phyloP scores from a whole-genome alignment of 1,284 basidiomycete species.

The Fomitopsis betulina region DNA sequence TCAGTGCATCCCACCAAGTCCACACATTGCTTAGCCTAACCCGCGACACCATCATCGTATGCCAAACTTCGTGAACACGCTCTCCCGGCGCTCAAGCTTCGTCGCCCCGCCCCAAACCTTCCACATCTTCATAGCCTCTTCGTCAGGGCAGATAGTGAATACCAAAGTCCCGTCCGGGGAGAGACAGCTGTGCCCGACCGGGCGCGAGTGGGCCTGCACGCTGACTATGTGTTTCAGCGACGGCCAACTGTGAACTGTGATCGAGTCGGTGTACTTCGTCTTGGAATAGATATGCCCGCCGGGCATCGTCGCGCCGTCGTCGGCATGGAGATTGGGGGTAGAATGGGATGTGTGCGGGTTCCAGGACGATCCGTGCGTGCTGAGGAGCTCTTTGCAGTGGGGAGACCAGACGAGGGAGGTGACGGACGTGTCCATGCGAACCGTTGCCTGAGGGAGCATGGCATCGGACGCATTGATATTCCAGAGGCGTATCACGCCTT shows the following conservation, averaged over 20 bases:
- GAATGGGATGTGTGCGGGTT: constrained; percentile 12
- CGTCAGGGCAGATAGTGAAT: constrained; percentile 34
- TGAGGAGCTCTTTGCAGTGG: constrained; percentile 62
- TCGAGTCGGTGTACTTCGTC: constrained; percentile 42
- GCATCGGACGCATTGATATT: constrained; percentile 34
- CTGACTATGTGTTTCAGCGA: constrained; percentile 29
- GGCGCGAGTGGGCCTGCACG: constrained; percentile 30
- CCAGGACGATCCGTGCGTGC: constrained; percentile 54
- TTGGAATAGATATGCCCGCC: constrained; percentile 8
- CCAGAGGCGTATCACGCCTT: constrained; percentile 66
- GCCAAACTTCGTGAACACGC: constrained; percentile 24
- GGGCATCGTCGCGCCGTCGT: neutral
- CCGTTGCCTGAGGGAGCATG: constrained; percentile 44
- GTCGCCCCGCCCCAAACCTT: constrained; percentile 30
- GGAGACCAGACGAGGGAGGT: constrained; percentile 66
- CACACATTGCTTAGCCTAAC: neutral
- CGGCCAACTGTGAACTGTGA: constrained; percentile 44
- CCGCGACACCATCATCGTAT: constrained; percentile 15
- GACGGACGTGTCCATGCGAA: constrained; percentile 53
- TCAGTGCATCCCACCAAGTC: neutral
- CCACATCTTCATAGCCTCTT: constrained; percentile 41
- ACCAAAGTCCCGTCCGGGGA: constrained; percentile 33
- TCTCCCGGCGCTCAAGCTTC: constrained; percentile 22
- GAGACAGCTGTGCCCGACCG: constrained; percentile 32
- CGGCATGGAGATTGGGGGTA: neutral